A percentile compares a stretch with the other conserved stretches of the same genome.
Conservation (phyloP, 495 filamentous ascomycete genomes). For the Penicillium chermesinum region DNA sequence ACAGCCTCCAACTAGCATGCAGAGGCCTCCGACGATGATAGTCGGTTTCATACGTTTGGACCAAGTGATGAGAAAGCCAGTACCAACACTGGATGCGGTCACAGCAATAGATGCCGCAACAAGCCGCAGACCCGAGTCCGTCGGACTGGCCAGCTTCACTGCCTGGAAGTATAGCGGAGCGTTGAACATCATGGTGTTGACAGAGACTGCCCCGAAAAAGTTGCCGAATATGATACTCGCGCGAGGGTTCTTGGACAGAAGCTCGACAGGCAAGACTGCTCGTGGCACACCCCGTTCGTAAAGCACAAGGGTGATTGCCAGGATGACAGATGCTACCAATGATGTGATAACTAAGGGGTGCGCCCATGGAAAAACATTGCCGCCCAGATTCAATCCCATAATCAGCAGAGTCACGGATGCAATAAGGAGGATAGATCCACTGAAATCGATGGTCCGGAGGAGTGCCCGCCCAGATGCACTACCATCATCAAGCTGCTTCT, state of each 20-base stretch:
- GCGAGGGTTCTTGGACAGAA: constrained; percentile 55
- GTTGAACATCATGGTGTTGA: constrained; percentile 72
- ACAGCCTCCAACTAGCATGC: constrained; percentile 51
- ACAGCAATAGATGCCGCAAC: constrained; percentile 54
- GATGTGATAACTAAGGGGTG: constrained; percentile 65
- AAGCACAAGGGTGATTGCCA: constrained; percentile 54
- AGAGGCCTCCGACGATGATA: constrained; percentile 50
- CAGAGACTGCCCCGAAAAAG: constrained; percentile 56
- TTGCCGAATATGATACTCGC: constrained; percentile 67
- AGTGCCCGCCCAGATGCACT: constrained; percentile 46
- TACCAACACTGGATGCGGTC: constrained; percentile 54
- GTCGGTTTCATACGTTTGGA: constrained; percentile 60
- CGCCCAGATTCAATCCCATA: constrained; percentile 69
- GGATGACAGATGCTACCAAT: constrained; percentile 50
- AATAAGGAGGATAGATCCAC: constrained; percentile 62
- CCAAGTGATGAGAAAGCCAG: constrained; percentile 67
- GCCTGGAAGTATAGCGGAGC: constrained; percentile 77
- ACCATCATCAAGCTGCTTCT: constrained; percentile 41
- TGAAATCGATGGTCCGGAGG: constrained; percentile 62
- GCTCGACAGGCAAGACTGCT: constrained; percentile 66
- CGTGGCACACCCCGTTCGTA: constrained; percentile 56
- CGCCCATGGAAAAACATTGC: constrained; percentile 69
- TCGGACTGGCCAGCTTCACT: constrained; percentile 66
- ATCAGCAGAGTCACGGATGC: constrained; percentile 61
- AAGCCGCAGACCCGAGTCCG: constrained; percentile 66